Base-by-base conservation (phyloP, 768 basidiomycete species). In the Xerocomus potaroensis region DNA sequence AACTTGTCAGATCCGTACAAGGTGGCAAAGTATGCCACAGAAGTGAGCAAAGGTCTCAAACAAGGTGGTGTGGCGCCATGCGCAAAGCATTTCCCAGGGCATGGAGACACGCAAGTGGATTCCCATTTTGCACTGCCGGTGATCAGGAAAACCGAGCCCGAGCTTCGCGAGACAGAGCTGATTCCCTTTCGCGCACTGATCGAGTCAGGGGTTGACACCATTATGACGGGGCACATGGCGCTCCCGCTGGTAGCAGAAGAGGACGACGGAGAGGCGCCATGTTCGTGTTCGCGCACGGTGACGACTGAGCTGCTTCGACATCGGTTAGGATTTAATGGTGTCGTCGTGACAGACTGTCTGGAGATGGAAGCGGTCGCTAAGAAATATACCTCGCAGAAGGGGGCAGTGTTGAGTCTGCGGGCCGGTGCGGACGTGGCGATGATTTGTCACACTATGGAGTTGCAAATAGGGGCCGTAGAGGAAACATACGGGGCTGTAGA, bases 171-270 rank as follows among this genome's bases (percentile, higher is more conserved):
- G 29, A 75, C 67, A 7, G 85, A 85, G 57, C 69, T 87, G 10
- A 67, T 79, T 1, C 82, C 84, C 1, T 87, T 87, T 69, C 60
- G 63, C 30, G 60, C 64, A 4, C 67, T 81, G 33, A 69, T 80
- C 32, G 50, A 67, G 2, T 58, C 58, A 1, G 56, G 65, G 6
- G 54, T 80, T 2, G 73, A 81, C 1, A 81, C 75, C 21, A 71
- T 87, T 42, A 87, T 87, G 85, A 79, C 81, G 0, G 84, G 81
- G 0, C 84, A 87, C 60, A 84, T 85, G 75, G 81, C 84, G 3
- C 69, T 86, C 1, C 84, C 83, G 0, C 50, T 72, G 5, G 58
- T 85, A 19, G 79, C 75, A 0, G 30, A 26, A 16, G 56, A 58
- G 18, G 76, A 76, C 5, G 68, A 72, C 35, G 49, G 45, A 39